Percentiles rank a stretch among this genome's conserved stretches.
Evolutionary conservation across 352 stramenopile genomes (phyloP).

Genomic region (Phytophthora colocasiae): DNA sequence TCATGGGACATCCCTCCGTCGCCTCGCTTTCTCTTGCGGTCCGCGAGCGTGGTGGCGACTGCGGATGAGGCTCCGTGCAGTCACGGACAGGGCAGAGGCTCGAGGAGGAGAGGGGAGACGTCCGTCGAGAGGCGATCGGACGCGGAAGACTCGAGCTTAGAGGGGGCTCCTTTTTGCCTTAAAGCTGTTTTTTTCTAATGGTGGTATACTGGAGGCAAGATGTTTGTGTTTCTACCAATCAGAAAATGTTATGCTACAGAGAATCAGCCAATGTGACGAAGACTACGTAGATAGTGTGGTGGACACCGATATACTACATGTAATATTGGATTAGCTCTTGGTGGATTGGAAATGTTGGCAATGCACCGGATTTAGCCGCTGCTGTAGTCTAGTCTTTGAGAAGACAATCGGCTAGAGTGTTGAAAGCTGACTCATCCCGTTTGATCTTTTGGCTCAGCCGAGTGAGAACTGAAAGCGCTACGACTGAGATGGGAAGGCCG

Average conservation of each 20-base stretch:
- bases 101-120: slow-evolving; percentile 9
- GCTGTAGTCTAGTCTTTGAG: neutral
- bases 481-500: neutral
- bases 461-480: slow-evolving; percentile 4
- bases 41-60: slow-evolving; percentile 43
- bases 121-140: slow-evolving; percentile 3
- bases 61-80: slow-evolving; percentile 19
- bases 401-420: neutral
- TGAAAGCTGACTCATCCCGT: slow-evolving; percentile 8
- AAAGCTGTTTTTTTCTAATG: slow-evolving; percentile 3
- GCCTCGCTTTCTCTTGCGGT: slow-evolving; percentile 68
- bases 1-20: slow-evolving; percentile 70
- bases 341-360: neutral
- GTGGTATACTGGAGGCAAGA: slow-evolving; percentile 10
- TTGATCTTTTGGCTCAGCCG: slow-evolving; percentile 8
- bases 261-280: slow-evolving; percentile 28
- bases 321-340: neutral
- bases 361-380: neutral
- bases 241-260: too few relatives aligned
- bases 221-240: slow-evolving; percentile 21
- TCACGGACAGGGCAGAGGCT: slow-evolving; percentile 21
- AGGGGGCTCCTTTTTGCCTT: neutral
- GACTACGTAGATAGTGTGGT: slow-evolving; percentile 4
- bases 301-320: neutral
- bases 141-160: neutral